Percentiles rank a stretch among this genome's conserved stretches.
Evolutionary conservation across 768 basidiomycete genomes (phyloP).

Genomic region (Mycena vitilis): DNA sequence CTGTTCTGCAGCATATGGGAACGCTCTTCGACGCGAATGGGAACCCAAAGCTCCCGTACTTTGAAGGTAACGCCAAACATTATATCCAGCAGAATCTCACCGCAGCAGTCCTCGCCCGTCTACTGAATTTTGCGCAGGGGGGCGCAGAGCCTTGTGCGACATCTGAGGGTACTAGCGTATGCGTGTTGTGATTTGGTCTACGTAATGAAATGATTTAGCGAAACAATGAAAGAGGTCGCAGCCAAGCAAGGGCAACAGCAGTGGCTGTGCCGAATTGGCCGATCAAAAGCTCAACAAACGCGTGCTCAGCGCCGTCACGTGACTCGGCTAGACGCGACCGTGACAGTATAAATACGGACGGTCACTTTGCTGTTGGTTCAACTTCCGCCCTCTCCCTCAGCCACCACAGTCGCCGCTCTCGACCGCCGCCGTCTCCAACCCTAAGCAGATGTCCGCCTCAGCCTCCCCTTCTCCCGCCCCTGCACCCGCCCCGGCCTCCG

Average conservation of each 20-base stretch:
- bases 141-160: slow-evolving; percentile 29
- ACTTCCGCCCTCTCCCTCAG: slow-evolving; percentile 15
- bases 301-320: no score
- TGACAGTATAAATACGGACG: slow-evolving; percentile 15
- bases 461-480: slow-evolving; percentile 17
- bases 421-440: background rate
- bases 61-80: slow-evolving; percentile 11
- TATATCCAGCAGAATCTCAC: background rate
- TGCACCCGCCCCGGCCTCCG: slow-evolving; percentile 31
- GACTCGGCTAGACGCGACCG: slow-evolving; percentile 8
- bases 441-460: slow-evolving; percentile 14
- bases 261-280: no score
- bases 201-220: no score
- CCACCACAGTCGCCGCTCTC: slow-evolving; percentile 14
- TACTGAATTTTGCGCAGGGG: slow-evolving; percentile 30
- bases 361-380: background rate
- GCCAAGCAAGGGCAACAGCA: no score
- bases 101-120: slow-evolving; percentile 27
- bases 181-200: slow-evolving; percentile 18
- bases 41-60: slow-evolving; percentile 31
- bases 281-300: no score
- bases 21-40: slow-evolving; percentile 30
- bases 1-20: slow-evolving; percentile 25
- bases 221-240: no score
- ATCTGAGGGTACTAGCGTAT: slow-evolving; percentile 27